A percentile compares a stretch with the other conserved stretches of the same genome.
Conservation (phyloP, 108 stramenopile genomes). For the Cyclotella choctawhatcheeana region DNA sequence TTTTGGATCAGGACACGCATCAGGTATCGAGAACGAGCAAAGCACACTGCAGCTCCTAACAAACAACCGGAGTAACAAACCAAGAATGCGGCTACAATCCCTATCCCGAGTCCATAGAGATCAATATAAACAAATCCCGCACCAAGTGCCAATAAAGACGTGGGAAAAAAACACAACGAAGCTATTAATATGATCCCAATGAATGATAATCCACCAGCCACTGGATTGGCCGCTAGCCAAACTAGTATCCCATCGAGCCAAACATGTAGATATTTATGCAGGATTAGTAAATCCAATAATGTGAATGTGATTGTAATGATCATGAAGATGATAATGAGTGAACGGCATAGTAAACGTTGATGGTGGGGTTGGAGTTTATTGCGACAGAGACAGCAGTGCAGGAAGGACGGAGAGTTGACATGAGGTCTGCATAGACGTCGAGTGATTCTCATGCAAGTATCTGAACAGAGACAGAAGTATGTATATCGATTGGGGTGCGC, state of each 20-base stretch:
- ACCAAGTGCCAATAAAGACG: constrained; percentile 31
- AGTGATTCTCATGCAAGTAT: constrained; percentile 1
- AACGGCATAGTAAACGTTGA: constrained; percentile 31
- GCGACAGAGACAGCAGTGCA: constrained; percentile 1
- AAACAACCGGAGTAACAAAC: constrained; percentile 44
- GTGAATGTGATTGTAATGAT: constrained; percentile 52
- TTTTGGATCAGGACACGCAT: constrained; percentile 41
- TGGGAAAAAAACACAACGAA: constrained; percentile 46
- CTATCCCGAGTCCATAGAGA: constrained; percentile 37
- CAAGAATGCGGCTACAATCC: constrained; percentile 37
- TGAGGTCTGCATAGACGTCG: constrained; percentile 29
- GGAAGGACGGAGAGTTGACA: constrained; percentile 16
- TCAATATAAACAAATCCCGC: constrained; percentile 49
- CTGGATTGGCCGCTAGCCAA: constrained; percentile 28
- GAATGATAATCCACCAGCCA: constrained; percentile 32
- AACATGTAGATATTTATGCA: constrained; percentile 36
- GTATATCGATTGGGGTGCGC: not conserved
- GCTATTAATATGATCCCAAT: constrained; percentile 37
- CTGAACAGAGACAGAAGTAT: constrained; percentile 12
- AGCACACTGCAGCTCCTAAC: constrained; percentile 45
- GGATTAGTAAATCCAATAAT: constrained; percentile 37
- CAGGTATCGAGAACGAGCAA: constrained; percentile 43
- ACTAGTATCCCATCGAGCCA: constrained; percentile 31
- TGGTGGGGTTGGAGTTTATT: constrained; percentile 19
- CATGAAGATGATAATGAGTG: constrained; percentile 48